phyloP scores from a whole-genome alignment of 257 asterid genomes.

The Henckelia pumila region DNA sequence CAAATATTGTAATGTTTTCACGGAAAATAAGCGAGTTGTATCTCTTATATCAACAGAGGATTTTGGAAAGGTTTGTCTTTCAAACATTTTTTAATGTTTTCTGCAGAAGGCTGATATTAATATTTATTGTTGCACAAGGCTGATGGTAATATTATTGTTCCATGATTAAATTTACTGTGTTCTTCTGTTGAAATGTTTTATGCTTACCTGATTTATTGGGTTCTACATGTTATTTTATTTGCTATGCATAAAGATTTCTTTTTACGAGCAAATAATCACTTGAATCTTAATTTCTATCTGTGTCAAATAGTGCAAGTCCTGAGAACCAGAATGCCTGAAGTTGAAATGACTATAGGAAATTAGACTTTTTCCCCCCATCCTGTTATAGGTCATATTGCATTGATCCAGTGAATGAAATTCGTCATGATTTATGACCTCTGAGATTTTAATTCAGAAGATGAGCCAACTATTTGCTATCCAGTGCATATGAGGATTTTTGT shows the following conservation, averaged over 20 bases:
- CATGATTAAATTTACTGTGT: background rate
- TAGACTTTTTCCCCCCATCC: background rate
- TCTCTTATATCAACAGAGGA: conserved; percentile 74
- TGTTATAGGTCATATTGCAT: background rate
- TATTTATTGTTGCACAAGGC: too few species aligned
- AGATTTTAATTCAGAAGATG: background rate
- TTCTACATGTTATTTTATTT: background rate
- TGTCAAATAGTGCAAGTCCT: background rate
- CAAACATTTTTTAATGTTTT: conserved; percentile 20
- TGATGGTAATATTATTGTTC: background rate
- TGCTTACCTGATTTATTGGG: background rate
- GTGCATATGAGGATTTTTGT: background rate
- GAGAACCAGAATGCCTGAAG: conserved; percentile 4
- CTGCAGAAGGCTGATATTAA: background rate
- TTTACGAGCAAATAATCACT: background rate
- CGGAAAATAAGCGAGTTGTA: conserved; percentile 89
- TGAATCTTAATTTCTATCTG: background rate
- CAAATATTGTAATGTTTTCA: conserved; percentile 97
- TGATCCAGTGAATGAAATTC: background rate
- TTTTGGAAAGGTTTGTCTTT: conserved; percentile 85
- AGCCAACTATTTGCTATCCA: background rate
- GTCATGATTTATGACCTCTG: background rate
- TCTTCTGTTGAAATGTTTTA: too few species aligned
- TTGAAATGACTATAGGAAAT: background rate
- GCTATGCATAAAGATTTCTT: background rate